These are phyloP conservation scores for Pseudoneurospora amorphoporcata DNA, from an alignment of 495 filamentous ascomycete genomes.

Conservation along the genomic window DNA sequence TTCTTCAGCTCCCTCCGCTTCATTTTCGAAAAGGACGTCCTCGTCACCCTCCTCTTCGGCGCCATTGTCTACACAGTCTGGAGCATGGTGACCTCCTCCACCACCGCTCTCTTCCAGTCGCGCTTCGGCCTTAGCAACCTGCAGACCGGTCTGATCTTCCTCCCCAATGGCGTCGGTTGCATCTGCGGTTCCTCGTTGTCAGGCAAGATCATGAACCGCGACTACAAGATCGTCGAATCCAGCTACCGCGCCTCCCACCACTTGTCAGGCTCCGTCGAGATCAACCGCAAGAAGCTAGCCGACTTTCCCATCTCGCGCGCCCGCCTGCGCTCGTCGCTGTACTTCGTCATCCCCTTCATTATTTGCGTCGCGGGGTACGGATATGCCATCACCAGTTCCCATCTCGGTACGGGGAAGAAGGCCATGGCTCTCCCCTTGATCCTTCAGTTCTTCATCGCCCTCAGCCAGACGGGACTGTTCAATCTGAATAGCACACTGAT, in stretches of 20 bases:
- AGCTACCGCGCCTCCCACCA: conserved; percentile 25
- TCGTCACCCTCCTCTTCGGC: conserved; percentile 44
- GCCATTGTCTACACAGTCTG: conserved; percentile 23
- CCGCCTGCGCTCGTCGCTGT: conserved; percentile 29
- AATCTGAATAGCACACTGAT: conserved; percentile 40
- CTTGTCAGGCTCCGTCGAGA: conserved; percentile 32
- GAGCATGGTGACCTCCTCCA: conserved; percentile 23
- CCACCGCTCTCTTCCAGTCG: conserved; percentile 28
- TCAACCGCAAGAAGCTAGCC: conserved; percentile 40
- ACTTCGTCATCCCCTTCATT: conserved; percentile 24
- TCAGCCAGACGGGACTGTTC: conserved; percentile 32
- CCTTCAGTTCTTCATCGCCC: conserved; percentile 40
- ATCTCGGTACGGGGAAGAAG: conserved; percentile 19
- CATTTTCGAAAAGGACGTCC: conserved; percentile 50
- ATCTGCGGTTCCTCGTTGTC: conserved; percentile 14
- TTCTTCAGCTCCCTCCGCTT: conserved; percentile 50
- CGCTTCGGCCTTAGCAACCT: conserved; percentile 40
- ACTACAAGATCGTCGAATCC: conserved; percentile 14
- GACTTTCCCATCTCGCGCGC: conserved; percentile 55
- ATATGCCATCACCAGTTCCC: conserved; percentile 37
- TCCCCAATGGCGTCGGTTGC: conserved; percentile 22
- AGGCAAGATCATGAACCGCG: conserved; percentile 17
- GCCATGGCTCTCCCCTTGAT: conserved; percentile 33
- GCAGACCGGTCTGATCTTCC: conserved; percentile 34
- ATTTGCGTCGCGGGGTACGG: conserved; percentile 37